Base-by-base conservation (phyloP, 495 filamentous ascomycete species). In the Choiromyces venosus region DNA sequence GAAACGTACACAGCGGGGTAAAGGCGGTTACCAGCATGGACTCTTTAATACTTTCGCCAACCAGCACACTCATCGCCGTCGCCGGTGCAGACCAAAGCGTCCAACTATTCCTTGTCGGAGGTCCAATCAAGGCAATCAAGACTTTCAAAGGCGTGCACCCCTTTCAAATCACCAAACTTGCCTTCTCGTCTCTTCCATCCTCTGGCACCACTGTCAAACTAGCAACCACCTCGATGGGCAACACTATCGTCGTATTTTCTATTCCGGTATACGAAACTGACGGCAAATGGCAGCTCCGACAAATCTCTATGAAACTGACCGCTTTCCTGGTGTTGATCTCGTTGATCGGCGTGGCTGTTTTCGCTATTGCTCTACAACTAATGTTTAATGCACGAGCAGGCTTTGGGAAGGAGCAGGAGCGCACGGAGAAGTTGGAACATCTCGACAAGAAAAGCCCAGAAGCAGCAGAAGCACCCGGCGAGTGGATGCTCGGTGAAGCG, bases 81-180 rank as follows among this genome's bases (percentile, higher is more conserved):
- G 90, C 92, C 4, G 93, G 91, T 21, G 91, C 92, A 74, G 92
- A 97, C 80, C 88, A 89, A 76, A 93, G 92, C 25, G 89, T 97
- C 76, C 87, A 89, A 14, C 83, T 96, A 42, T 88, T 91, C 79
- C 93, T 91, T 4, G 80, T 97, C 46, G 89, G 95, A 40, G 85
- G 86, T 37, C 88, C 87, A 46, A 82, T 90, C 56, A 72, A 84
- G 44, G 84, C 86, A 40, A 86, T 96, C 76, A 84, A 84, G 70
- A 82, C 85, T 0, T 90, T 92, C 81, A 87, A 86, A 70, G 84
- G 89, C 33, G 93, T 93, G 21, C 95, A 97, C 81, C 88, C 91
- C 1, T 87, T 91, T 66, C 90, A 92, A 73, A 96, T 97, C 82
- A 97, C 94, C 6, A 91, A 90, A 74, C 85, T 97, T 67, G 85